phyloP scores from a whole-genome alignment of 257 asterid species.

The Solanum chmielewskii region DNA sequence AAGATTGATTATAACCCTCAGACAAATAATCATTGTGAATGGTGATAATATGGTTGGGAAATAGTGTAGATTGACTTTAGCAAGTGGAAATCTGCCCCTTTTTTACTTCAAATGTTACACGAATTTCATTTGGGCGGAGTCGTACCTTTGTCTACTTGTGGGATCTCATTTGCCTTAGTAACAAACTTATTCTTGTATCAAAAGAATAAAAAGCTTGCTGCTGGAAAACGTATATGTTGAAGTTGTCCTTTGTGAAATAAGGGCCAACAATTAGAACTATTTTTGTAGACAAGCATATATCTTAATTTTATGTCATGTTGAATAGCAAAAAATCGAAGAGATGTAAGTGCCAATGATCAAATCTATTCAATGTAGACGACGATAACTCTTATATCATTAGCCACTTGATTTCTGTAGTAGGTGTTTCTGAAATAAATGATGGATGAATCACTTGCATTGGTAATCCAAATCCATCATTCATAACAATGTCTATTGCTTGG shows the following conservation, averaged over 20 bases:
- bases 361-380: background rate
- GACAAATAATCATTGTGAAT: background rate
- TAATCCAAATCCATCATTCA: background rate
- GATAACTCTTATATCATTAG: background rate
- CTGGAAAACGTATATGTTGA: background rate
- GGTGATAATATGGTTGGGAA: background rate
- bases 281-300: background rate
- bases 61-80: background rate
- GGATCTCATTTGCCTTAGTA: background rate
- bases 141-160: background rate
- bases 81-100: background rate
- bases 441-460: background rate
- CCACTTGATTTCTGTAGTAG: background rate
- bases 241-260: background rate
- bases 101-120: background rate
- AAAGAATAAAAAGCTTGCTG: background rate
- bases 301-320: background rate
- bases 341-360: background rate
- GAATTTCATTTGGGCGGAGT: background rate
- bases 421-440: background rate
- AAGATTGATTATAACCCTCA: background rate
- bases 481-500: conserved; percentile 5
- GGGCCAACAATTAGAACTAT: background rate
- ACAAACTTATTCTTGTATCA: background rate
- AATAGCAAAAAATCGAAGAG: background rate